Evolutionary conservation across 306 rosid genomes (phyloP).

Genomic region (Oxytropis ochrocephala): DNA sequence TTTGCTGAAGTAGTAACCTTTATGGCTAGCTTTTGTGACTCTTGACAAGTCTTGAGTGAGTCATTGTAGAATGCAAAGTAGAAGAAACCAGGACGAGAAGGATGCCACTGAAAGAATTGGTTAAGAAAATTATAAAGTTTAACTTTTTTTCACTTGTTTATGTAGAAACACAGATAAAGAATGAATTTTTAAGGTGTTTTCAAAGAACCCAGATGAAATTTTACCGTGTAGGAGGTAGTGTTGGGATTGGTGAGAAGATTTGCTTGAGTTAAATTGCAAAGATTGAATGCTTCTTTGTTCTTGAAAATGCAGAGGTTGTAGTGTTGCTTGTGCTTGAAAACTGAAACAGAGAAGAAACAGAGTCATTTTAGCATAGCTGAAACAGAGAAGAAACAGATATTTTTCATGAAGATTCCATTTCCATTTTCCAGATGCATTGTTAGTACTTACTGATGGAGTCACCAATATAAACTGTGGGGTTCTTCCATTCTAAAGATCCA

Average conservation of each 20-base stretch:
- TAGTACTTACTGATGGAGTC: constrained; percentile 68
- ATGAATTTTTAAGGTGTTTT: background rate
- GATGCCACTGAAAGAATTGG: constrained; percentile 68
- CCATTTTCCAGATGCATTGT: background rate
- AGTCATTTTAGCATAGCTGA: constrained; percentile 15
- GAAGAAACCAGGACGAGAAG: constrained; percentile 82
- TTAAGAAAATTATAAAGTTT: background rate
- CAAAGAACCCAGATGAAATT: background rate
- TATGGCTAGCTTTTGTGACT: constrained; percentile 64
- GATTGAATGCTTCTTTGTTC: constrained; percentile 60
- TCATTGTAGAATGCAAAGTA: constrained; percentile 78
- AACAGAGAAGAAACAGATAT: background rate
- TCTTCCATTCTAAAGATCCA: constrained; percentile 81
- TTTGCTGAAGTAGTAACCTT: constrained; percentile 33
- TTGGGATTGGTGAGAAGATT: constrained; percentile 60
- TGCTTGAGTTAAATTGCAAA: constrained; percentile 77
- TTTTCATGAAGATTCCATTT: background rate
- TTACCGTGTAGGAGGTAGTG: constrained; percentile 59
- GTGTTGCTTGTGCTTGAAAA: constrained; percentile 69
- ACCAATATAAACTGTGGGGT: constrained; percentile 67
- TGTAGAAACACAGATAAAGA: background rate
- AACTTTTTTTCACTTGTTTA: background rate
- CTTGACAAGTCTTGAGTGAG: constrained; percentile 49
- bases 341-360: constrained; percentile 31
- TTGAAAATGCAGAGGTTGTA: constrained; percentile 86